These are phyloP conservation scores for Ogataea thermomethanolica DNA, from an alignment of 805 yeast genomes.

Conservation along the genomic window DNA sequence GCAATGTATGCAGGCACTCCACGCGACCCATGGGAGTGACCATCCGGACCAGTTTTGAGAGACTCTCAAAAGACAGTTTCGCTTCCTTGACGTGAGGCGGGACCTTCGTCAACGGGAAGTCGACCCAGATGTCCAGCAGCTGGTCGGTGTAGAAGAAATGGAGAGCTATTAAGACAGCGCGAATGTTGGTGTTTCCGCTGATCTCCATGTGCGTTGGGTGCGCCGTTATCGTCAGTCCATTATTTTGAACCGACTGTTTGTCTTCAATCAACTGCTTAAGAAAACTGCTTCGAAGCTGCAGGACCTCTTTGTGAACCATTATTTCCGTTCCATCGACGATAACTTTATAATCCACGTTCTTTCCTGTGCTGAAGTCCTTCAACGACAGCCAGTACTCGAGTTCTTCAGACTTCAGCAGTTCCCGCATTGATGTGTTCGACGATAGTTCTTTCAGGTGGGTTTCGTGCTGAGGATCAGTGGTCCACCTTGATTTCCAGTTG, in stretches of 20 bases:
- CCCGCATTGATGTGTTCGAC: slow-evolving; percentile 20
- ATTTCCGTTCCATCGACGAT: slow-evolving; percentile 15
- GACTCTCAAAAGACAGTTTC: slow-evolving; percentile 30
- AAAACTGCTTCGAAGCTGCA: slow-evolving; percentile 11
- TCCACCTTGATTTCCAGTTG: slow-evolving; percentile 19
- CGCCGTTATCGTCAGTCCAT: slow-evolving; percentile 8
- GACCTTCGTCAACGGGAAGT: slow-evolving; percentile 27
- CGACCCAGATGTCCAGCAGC: slow-evolving; percentile 45
- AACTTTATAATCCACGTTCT: slow-evolving; percentile 16
- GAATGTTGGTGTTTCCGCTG: slow-evolving; percentile 24
- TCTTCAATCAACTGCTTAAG: slow-evolving; percentile 5
- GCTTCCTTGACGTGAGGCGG: slow-evolving; percentile 32
- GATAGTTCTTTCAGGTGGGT: background rate
- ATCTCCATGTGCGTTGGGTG: slow-evolving; percentile 8
- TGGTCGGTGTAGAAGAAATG: slow-evolving; percentile 51
- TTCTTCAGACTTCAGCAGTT: slow-evolving; percentile 36
- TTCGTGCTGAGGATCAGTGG: background rate
- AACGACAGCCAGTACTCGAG: slow-evolving; percentile 24
- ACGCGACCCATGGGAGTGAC: slow-evolving; percentile 30
- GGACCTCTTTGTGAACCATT: slow-evolving; percentile 17
- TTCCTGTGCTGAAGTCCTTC: slow-evolving; percentile 14
- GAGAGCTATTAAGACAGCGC: slow-evolving; percentile 38
- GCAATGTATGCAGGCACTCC: slow-evolving; percentile 19
- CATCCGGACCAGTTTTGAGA: slow-evolving; percentile 22
- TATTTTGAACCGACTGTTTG: slow-evolving; percentile 5